Percentiles rank a stretch among this genome's conserved stretches.
Conservation (phyloP, 345 rosid genomes). For the Aegle marmelos region DNA sequence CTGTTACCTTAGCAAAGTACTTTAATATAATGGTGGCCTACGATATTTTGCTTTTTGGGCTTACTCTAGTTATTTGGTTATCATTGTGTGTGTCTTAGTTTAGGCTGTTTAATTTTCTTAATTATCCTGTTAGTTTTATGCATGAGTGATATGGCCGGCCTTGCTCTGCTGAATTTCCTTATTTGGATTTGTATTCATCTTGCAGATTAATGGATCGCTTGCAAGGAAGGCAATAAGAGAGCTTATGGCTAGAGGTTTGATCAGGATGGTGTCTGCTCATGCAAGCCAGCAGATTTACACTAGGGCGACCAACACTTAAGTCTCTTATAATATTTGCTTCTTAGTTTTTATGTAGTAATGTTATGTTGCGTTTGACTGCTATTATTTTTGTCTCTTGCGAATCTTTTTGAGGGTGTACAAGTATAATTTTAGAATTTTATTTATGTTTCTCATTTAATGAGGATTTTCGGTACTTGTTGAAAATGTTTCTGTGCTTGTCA, state of each 20-base stretch:
- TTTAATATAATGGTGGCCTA: neutral
- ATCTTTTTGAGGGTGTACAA: neutral
- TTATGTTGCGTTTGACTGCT: neutral
- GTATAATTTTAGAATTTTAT: neutral
- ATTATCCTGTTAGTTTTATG: too few species aligned
- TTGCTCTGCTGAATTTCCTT: neutral
- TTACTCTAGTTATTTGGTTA: neutral
- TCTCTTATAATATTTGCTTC: neutral
- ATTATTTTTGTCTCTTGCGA: neutral
- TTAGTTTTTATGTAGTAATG: neutral
- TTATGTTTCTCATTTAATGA: neutral
- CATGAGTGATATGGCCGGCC: neutral
- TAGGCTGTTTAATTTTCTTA: neutral
- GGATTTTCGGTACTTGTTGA: neutral
- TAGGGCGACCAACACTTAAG: slow-evolving; percentile 33
- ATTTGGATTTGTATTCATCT: neutral
- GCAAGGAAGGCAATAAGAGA: slow-evolving; percentile 37
- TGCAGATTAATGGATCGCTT: slow-evolving; percentile 32
- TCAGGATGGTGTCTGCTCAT: slow-evolving; percentile 39
- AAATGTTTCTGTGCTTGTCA: neutral
- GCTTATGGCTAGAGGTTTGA: slow-evolving; percentile 36
- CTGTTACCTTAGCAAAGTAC: neutral
- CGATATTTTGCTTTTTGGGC: neutral
- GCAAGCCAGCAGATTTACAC: slow-evolving; percentile 42
- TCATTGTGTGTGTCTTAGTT: neutral